Evolutionary conservation across 768 basidiomycete genomes (phyloP).

Genomic region (Amanita rubescens): DNA sequence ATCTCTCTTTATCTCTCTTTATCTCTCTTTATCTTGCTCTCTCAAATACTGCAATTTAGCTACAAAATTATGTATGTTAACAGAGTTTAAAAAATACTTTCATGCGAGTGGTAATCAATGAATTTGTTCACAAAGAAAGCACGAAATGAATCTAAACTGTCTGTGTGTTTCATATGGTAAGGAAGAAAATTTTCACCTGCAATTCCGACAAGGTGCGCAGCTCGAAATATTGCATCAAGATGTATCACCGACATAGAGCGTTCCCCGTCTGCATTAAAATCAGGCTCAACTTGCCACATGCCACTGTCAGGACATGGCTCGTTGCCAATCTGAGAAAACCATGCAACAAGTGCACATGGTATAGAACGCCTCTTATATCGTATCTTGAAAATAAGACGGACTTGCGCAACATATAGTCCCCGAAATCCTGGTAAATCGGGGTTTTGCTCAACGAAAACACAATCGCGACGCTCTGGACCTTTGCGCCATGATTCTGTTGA

Average conservation of each 20-base stretch:
- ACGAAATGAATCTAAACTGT: neutral
- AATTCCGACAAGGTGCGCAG: constrained; percentile 22
- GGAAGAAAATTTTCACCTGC: constrained; percentile 17
- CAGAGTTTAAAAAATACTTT: too few species aligned
- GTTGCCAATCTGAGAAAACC: constrained; percentile 17
- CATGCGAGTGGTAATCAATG: too few species aligned
- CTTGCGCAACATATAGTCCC: neutral
- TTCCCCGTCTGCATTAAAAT: constrained; percentile 5
- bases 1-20: too few species aligned
- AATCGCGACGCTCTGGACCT: neutral
- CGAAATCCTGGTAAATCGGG: neutral
- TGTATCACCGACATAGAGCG: constrained; percentile 11
- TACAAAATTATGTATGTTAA: too few species aligned
- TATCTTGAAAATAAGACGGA: neutral
- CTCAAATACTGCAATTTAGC: too few species aligned
- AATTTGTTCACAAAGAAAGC: too few species aligned
- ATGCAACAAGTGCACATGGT: constrained; percentile 22
- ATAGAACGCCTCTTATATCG: neutral
- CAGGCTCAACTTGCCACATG: constrained; percentile 25
- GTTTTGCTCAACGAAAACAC: neutral
- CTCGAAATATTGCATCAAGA: constrained; percentile 20
- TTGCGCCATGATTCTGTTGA: neutral
- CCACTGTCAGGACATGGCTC: constrained; percentile 15
- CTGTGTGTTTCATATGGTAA: constrained; percentile 10
- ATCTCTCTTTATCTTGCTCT: too few species aligned